These are phyloP conservation scores for Candida railenensis DNA, from an alignment of 805 yeast genomes.

Conservation along the genomic window DNA sequence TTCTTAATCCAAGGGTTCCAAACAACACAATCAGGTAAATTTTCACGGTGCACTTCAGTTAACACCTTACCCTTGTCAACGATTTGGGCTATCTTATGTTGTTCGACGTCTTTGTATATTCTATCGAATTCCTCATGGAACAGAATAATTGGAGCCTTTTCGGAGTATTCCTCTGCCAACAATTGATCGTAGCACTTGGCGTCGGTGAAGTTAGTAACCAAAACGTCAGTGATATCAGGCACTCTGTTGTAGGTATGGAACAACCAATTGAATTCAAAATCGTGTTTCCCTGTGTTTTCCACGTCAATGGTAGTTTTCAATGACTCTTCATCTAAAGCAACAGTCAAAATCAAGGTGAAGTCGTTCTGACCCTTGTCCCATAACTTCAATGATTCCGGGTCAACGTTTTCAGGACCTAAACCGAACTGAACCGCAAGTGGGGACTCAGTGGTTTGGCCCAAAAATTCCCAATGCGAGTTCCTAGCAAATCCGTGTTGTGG, in stretches of 20 bases:
- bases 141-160: slow-evolving; percentile 71
- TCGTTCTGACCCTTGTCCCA: slow-evolving; percentile 60
- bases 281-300: slow-evolving; percentile 60
- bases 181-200: slow-evolving; percentile 76
- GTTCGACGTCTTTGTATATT: slow-evolving; percentile 65
- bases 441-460: slow-evolving; percentile 73
- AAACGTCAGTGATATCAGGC: slow-evolving; percentile 72
- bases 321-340: slow-evolving; percentile 56
- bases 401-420: slow-evolving; percentile 80
- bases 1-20: slow-evolving; percentile 97
- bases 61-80: slow-evolving; percentile 69
- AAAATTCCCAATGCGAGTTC: slow-evolving; percentile 86
- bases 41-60: slow-evolving; percentile 63
- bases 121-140: slow-evolving; percentile 83
- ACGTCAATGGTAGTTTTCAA: slow-evolving; percentile 74
- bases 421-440: slow-evolving; percentile 84
- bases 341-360: slow-evolving; percentile 73
- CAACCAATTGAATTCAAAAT: slow-evolving; percentile 87
- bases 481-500: slow-evolving; percentile 99
- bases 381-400: slow-evolving; percentile 52
- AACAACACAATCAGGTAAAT: slow-evolving; percentile 73
- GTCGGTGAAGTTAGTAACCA: slow-evolving; percentile 78
- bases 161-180: slow-evolving; percentile 56
- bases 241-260: slow-evolving; percentile 87
- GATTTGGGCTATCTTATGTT: slow-evolving; percentile 59